Evolutionary conservation across 169 alveolate genomes (phyloP).

Genomic region (Plasmodium reichenowi): DNA sequence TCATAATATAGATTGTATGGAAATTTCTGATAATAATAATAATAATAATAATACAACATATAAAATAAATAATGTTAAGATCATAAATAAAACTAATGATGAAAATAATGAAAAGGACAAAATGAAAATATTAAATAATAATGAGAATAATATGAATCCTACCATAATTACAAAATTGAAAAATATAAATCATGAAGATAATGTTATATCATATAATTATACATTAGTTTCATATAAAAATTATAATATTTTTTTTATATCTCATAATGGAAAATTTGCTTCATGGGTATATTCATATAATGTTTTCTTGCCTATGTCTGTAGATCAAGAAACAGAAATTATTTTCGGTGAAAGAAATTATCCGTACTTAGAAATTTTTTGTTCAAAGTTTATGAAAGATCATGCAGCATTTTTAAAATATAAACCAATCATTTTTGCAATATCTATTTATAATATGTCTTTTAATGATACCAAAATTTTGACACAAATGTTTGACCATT

Average conservation of each 20-base stretch:
- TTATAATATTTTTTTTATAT: constrained; percentile 58
- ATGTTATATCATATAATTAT: constrained; percentile 26
- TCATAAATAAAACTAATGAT: not conserved
- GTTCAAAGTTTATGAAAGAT: constrained; percentile 64
- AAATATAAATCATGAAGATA: constrained; percentile 41
- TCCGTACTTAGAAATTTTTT: constrained; percentile 67
- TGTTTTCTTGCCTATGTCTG: constrained; percentile 41
- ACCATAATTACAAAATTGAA: constrained; percentile 17
- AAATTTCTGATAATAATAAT: not conserved
- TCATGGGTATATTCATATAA: constrained; percentile 66
- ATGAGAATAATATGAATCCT: constrained; percentile 13
- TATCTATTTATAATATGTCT: constrained; percentile 62
- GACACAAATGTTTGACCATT: constrained; percentile 25
- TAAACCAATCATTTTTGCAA: constrained; percentile 67
- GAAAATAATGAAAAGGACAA: not conserved
- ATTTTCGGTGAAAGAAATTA: constrained; percentile 72
- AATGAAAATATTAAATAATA: not conserved
- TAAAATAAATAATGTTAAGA: too few relatives aligned
- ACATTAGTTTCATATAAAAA: constrained; percentile 56
- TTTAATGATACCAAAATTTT: constrained; percentile 48
- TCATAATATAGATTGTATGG: not conserved
- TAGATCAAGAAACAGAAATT: constrained; percentile 65
- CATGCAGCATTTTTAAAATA: constrained; percentile 54
- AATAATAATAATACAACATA: too few relatives aligned
- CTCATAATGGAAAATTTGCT: constrained; percentile 76